Percentiles rank a stretch among this genome's conserved stretches.
phyloP scores from a whole-genome alignment of 1,284 basidiomycete species.

The Sutorius eximius region DNA sequence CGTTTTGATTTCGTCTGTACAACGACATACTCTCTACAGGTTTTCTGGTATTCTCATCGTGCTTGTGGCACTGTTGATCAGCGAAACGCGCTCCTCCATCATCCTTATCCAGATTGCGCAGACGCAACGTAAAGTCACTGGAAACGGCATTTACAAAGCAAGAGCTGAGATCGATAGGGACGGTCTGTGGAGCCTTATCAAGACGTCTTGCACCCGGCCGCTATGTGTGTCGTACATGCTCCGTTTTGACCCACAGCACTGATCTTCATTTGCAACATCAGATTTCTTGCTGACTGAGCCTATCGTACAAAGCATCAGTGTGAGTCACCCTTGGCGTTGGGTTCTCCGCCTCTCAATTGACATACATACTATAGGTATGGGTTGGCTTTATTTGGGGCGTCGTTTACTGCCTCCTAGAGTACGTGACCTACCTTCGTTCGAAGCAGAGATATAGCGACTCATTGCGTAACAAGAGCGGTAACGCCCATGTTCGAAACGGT shows the following conservation, averaged over 20 bases:
- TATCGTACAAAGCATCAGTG: constrained; percentile 72
- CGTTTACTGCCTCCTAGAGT: constrained; percentile 68
- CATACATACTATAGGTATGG: constrained; percentile 54
- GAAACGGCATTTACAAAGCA: constrained; percentile 60
- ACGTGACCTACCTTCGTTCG: constrained; percentile 18
- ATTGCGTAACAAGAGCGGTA: constrained; percentile 47
- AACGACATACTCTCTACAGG: constrained; percentile 29
- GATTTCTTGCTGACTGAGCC: constrained; percentile 74
- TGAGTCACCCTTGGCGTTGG: constrained; percentile 33
- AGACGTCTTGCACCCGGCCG: constrained; percentile 67
- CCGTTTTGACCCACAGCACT: background rate
- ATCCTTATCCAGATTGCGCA: constrained; percentile 60
- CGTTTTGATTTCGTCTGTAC: background rate
- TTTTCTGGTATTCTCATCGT: constrained; percentile 46
- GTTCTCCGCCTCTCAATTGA: background rate
- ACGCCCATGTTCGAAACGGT: constrained; percentile 59
- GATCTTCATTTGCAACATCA: constrained; percentile 22
- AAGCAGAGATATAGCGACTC: background rate
- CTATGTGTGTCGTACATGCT: constrained; percentile 47
- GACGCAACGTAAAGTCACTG: constrained; percentile 60
- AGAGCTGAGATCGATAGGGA: constrained; percentile 62
- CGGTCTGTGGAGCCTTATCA: constrained; percentile 56
- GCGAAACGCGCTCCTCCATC: constrained; percentile 65
- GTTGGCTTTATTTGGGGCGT: constrained; percentile 79
- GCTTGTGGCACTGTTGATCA: constrained; percentile 49